phyloP scores from a whole-genome alignment of 305 asterid species.

The Fraxinus nigra region DNA sequence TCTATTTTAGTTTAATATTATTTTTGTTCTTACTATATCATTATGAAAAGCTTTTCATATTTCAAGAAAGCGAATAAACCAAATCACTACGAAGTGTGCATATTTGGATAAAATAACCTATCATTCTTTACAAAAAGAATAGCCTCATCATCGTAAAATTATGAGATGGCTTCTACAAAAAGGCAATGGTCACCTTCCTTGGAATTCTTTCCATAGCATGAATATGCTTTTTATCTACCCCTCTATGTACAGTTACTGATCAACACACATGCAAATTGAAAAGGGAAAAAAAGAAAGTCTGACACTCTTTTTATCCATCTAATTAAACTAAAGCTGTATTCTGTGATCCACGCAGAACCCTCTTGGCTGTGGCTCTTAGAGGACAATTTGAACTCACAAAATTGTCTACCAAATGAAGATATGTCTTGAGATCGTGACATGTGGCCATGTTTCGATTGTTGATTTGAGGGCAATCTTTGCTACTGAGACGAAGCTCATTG shows the following conservation, averaged over 20 bases:
- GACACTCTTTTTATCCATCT: background rate
- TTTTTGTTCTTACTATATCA: background rate
- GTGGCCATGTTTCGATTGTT: slow-evolving; percentile 53
- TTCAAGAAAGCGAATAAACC: background rate
- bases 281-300: background rate
- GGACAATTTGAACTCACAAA: slow-evolving; percentile 74
- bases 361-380: slow-evolving; percentile 66
- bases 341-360: slow-evolving; percentile 39
- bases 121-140: background rate
- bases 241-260: background rate
- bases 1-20: background rate
- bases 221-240: background rate
- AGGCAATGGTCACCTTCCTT: background rate
- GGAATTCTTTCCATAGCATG: background rate
- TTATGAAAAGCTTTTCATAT: background rate
- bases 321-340: slow-evolving; percentile 9
- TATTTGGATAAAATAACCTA: background rate
- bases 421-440: slow-evolving; percentile 78
- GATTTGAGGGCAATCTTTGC: slow-evolving; percentile 53
- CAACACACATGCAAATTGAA: background rate
- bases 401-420: slow-evolving; percentile 56
- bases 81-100: background rate
- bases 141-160: background rate
- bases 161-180: background rate
- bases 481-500: slow-evolving; percentile 63